These are phyloP conservation scores for Neofusicoccum parvum DNA, from an alignment of 2,329 filamentous ascomycete genomes.

Conservation along the genomic window DNA sequence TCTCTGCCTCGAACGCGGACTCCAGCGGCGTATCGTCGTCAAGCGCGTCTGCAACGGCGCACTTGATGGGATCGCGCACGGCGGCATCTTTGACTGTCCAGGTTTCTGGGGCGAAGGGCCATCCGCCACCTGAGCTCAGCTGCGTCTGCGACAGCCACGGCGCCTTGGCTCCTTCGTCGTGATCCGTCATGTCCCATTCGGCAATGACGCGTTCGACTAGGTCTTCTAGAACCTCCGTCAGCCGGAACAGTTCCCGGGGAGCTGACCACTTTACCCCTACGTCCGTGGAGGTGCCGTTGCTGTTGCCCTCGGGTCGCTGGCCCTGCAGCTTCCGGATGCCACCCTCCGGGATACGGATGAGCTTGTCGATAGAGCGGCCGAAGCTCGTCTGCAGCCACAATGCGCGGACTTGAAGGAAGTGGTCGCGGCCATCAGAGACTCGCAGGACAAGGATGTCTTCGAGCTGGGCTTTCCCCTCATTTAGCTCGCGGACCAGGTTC, in stretches of 20 bases:
- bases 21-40: constrained; percentile 69
- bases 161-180: constrained; percentile 36
- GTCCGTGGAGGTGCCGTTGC: constrained; percentile 23
- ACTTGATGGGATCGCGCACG: constrained; percentile 48
- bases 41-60: constrained; percentile 63
- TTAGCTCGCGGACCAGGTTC: constrained; percentile 68
- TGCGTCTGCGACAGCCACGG: constrained; percentile 49
- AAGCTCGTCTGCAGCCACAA: constrained; percentile 82
- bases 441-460: constrained; percentile 89
- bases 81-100: constrained; percentile 47
- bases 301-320: constrained; percentile 48
- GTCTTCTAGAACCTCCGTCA: constrained; percentile 77
- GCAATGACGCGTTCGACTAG: constrained; percentile 60
- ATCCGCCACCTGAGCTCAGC: constrained; percentile 39
- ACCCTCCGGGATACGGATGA: constrained; percentile 80
- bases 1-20: constrained; percentile 60
- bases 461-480: constrained; percentile 65
- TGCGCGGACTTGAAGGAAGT: constrained; percentile 82
- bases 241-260: constrained; percentile 83
- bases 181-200: constrained; percentile 63
- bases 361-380: constrained; percentile 81
- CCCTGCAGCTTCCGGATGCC: constrained; percentile 72
- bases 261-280: constrained; percentile 72
- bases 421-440: constrained; percentile 80
- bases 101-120: constrained; percentile 61